Base-by-base conservation (phyloP, 768 basidiomycete genomes). In the Pilatotrama ljubarskyi region DNA sequence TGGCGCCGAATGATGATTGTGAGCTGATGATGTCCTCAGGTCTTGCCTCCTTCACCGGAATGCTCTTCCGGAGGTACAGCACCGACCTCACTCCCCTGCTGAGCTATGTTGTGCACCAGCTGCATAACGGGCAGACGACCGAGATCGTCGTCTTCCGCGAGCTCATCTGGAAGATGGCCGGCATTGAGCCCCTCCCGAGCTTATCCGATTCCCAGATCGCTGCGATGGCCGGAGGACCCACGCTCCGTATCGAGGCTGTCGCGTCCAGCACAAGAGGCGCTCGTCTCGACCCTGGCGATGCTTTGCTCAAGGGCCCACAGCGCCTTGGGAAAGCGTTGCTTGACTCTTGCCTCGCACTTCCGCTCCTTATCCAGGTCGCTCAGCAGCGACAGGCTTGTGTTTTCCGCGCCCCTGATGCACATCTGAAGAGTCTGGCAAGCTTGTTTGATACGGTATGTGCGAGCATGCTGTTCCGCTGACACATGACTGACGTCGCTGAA, bases 121-220 rank as follows among this genome's bases (percentile, higher is more conserved):
- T 98, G 29, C 84, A 90, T 69, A 84, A 85, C 46, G 87, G 86
- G 36, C 87, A 93, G 69, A 84, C 91, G 1, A 88, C 90, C 11
- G 95, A 98, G 68, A 87, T 98, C 43, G 83, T 95, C 20, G 91
- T 98, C 22, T 79, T 99, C n/a, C 85, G 90, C 32, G 94, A 96
- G 68, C 76, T 99, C 51, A 93, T 98, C 51, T 90, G 87, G 83
- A 92, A 93, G 71, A 96, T 98, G 93, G 90, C 94, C 5, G 94
- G 91, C 3, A 92, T 97, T 59, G 90, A 96, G 68, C 93, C 94
- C 3, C 77, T 97, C 51, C 91, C 93, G 0, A 94, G 88, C 71
- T 76, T 98, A 37, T 91, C 94, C 0, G 93, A 97, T 61, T 80
- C 86, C 0, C 95, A 98, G 72, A 85, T 98, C 51, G 73, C 81